These are phyloP conservation scores for Sugiyamaella floridensis DNA, from an alignment of 805 yeast species.

Conservation along the genomic window DNA sequence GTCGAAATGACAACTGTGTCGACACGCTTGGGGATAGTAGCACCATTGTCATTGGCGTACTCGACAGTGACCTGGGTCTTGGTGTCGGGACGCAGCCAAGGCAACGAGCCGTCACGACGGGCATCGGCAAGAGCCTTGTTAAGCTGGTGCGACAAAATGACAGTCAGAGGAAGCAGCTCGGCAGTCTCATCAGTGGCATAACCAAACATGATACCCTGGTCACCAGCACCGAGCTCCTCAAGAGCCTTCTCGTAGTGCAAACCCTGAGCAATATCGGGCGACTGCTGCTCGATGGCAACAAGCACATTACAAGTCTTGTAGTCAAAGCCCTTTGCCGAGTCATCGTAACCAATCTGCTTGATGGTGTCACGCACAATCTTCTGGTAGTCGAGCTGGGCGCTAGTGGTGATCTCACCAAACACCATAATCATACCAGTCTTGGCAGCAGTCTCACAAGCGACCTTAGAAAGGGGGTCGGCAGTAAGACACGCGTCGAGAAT, in stretches of 20 bases:
- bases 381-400: conserved; percentile 92
- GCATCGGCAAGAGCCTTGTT: conserved; percentile 96
- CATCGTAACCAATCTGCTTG: conserved; percentile 96
- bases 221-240: conserved; percentile 99
- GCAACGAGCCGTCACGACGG: conserved; percentile 89
- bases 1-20: conserved; percentile 97
- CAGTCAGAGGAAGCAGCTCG: conserved; percentile 92
- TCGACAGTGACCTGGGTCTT: conserved; percentile 99
- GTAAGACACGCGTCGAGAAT: conserved; percentile 94
- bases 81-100: conserved; percentile 99
- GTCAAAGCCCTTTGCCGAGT: conserved; percentile 94
- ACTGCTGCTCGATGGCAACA: conserved; percentile 98
- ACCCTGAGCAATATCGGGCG: conserved; percentile 99
- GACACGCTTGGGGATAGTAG: conserved; percentile 90
- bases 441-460: conserved; percentile 98
- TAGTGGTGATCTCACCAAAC: conserved; percentile 98
- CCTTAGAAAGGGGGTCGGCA: conserved; percentile 95
- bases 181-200: conserved; percentile 99
- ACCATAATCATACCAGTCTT: conserved; percentile 99
- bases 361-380: conserved; percentile 96
- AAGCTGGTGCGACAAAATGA: conserved; percentile 88
- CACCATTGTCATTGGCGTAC: conserved; percentile 90
- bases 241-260: conserved; percentile 89
- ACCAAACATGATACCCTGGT: conserved; percentile 99
- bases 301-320: conserved; percentile 98